Evolutionary conservation across 768 basidiomycete species (phyloP), one percentile per base, ranked within the genome.

Genomic region (Epithele typhae): DNA sequence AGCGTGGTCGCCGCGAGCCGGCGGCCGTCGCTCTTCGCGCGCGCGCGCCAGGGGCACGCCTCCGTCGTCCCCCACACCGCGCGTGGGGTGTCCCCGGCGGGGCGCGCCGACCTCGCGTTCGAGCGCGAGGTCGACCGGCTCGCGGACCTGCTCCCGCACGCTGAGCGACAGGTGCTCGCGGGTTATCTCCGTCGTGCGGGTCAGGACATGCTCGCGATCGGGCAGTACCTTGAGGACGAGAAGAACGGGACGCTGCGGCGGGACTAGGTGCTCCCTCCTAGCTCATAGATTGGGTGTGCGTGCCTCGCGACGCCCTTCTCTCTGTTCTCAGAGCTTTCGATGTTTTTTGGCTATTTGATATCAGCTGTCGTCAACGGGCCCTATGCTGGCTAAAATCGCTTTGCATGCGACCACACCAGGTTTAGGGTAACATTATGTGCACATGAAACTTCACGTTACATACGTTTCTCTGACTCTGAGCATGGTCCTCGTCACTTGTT

Each of bases 211-310:
- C 68, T 87, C 35, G 89, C 89, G n/a, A 88, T 92, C 55, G 87
- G 87, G 14, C 84, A 87, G 59, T 92, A 88, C 62, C 69, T 92
- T 10, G 88, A 89, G 53, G 89, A 92, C 53, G 85, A 89, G 61
- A 84, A 83, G 68, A 86, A 82, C 57, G 87, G 87, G 25, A 74
- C 69, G 37, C 60, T 89, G 39, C 70, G 72, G 48, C 52, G 61
- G 30, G 55, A 60, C 37, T 66, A 48, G 56, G 54, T n/a, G n/a
- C n/a, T n/a, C n/a, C n/a, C n/a, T n/a, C n/a, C n/a, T n/a, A n/a
- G n/a, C 40, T 9, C 45, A 8, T 12, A 11, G 36, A 23, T 37
- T 45, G 38, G 25, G 24, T 35, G 35, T 32, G n/a, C n/a, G 7
- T 27, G 18, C 39, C 25, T 21, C 21, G 36, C 22, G 23, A 25